phyloP scores from a whole-genome alignment of 202 grass and related monocot genomes.

The Panicum hallii region DNA sequence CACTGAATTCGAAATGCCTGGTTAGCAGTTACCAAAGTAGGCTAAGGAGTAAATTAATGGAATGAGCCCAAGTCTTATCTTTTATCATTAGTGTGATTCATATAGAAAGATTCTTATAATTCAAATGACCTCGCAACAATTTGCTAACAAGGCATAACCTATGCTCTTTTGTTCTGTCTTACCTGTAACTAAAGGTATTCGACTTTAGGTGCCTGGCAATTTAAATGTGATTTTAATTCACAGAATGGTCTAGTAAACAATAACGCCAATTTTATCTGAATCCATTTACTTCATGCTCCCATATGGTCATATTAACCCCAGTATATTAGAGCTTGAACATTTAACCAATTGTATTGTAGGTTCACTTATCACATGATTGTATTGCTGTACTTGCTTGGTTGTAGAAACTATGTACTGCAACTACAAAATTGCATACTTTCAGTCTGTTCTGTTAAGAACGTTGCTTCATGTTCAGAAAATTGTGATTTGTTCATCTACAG shows the following conservation, averaged over 20 bases:
- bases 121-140: background rate
- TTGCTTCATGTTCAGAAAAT: background rate
- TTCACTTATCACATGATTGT: background rate
- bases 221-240: background rate
- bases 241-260: background rate
- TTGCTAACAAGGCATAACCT: background rate
- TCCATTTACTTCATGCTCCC: background rate
- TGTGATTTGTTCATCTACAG: background rate
- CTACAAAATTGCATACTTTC: background rate
- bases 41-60: background rate
- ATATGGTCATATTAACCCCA: constrained; percentile 1
- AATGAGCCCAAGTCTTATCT: background rate
- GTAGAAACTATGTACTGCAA: background rate
- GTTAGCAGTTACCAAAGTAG: background rate
- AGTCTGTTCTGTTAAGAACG: background rate
- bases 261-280: background rate
- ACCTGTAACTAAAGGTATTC: background rate
- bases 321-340: constrained; percentile 7
- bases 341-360: background rate
- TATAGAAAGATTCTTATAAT: background rate
- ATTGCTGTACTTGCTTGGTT: background rate
- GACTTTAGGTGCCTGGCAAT: background rate
- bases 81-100: background rate
- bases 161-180: background rate
- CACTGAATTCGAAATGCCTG: background rate